Evolutionary conservation across 495 filamentous ascomycete species (phyloP).

Genomic region (Xylaria bambusicola): DNA sequence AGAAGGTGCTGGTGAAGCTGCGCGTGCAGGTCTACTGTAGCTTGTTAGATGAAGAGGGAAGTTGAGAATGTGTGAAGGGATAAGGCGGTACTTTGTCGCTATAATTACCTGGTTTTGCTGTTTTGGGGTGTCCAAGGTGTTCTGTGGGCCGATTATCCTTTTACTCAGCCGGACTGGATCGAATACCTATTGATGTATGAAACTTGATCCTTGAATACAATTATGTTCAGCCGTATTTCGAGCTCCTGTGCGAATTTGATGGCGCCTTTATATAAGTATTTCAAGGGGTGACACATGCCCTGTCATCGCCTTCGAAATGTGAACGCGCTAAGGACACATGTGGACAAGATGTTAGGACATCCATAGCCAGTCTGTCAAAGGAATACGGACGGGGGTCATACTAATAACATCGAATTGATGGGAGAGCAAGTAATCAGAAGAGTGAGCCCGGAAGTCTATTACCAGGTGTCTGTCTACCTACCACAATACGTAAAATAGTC

Average conservation of each 20-base stretch:
- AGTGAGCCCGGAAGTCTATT: too few species aligned
- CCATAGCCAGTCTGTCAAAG: too few species aligned
- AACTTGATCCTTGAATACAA: constrained; percentile 1
- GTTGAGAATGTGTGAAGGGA: background rate
- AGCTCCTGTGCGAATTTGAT: background rate
- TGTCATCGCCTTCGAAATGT: too few species aligned
- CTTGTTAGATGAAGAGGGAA: background rate
- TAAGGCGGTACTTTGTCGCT: too few species aligned
- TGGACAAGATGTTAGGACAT: too few species aligned
- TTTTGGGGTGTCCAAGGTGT: constrained; percentile 3
- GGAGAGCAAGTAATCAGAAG: too few species aligned
- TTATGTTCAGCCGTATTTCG: background rate
- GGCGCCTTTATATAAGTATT: background rate
- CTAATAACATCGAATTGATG: too few species aligned
- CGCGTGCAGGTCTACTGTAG: constrained; percentile 62
- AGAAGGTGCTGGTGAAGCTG: constrained; percentile 79
- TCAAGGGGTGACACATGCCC: background rate
- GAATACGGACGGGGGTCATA: too few species aligned
- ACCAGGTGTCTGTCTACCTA: too few species aligned
- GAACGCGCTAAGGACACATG: too few species aligned
- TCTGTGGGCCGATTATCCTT: background rate
- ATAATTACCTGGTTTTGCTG: background rate
- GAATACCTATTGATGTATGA: constrained; percentile 1
- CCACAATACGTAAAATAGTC: too few species aligned
- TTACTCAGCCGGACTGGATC: background rate